Evolutionary conservation across 352 stramenopile genomes (phyloP).

Genomic region (Phytophthora quininea): DNA sequence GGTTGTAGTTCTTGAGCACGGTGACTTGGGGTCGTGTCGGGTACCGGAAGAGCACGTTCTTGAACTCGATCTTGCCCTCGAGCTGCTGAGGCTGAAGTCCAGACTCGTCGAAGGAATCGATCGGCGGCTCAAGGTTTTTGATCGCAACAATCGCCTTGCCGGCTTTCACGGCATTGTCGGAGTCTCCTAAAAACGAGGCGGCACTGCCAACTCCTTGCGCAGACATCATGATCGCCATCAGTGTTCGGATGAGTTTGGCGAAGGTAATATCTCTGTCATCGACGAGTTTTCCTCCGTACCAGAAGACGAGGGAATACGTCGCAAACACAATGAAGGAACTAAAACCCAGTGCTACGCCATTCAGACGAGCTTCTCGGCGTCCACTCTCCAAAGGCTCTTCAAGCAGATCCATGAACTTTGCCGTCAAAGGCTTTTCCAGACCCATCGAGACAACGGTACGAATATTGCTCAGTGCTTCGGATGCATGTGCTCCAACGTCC

Average conservation of each 20-base stretch:
- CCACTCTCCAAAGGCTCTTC: conserved; percentile 34
- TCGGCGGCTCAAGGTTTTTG: conserved; percentile 31
- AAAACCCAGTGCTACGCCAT: conserved; percentile 60
- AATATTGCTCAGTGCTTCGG: conserved; percentile 49
- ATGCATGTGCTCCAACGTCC: conserved; percentile 43
- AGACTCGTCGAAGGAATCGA: conserved; percentile 43
- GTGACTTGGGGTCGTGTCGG: conserved; percentile 55
- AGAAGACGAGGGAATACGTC: conserved; percentile 60
- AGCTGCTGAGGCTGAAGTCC: conserved; percentile 21
- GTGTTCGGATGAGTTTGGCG: conserved; percentile 47
- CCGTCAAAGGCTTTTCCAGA: conserved; percentile 26
- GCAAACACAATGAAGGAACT: conserved; percentile 65
- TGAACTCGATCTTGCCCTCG: conserved; percentile 57
- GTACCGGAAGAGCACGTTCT: conserved; percentile 77
- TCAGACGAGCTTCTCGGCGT: conserved; percentile 34
- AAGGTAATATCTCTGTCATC: conserved; percentile 45
- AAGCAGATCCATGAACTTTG: conserved; percentile 31
- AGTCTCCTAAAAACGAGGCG: conserved; percentile 35
- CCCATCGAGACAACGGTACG: conserved; percentile 50
- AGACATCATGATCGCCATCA: conserved; percentile 58
- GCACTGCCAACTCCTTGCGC: conserved; percentile 35
- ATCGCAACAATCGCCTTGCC: conserved; percentile 38
- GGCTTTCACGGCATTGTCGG: conserved; percentile 73
- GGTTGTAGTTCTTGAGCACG: conserved; percentile 81
- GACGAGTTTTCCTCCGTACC: conserved; percentile 57